A percentile compares a stretch with the other conserved stretches of the same genome.
Conservation (phyloP, 805 yeast genomes). For the Starmerella bombicola region DNA sequence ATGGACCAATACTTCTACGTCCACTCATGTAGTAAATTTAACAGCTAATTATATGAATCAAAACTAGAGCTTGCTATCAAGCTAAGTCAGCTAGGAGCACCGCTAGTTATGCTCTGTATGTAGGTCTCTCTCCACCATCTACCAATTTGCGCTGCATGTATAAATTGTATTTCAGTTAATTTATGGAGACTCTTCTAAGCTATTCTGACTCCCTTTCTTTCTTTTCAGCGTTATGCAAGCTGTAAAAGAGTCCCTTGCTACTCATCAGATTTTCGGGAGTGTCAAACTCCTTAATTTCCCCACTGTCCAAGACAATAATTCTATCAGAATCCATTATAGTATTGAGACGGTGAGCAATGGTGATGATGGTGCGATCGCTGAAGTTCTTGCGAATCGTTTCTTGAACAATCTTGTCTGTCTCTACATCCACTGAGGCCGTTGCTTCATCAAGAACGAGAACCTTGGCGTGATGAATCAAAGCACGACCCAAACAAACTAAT, state of each 20-base stretch:
- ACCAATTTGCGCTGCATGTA: neutral
- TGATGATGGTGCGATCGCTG: constrained; percentile 56
- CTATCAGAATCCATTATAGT: constrained; percentile 70
- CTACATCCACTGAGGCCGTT: constrained; percentile 68
- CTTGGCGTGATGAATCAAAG: constrained; percentile 54
- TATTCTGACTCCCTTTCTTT: constrained; percentile 3
- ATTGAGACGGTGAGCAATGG: constrained; percentile 75
- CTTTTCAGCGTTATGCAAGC: constrained; percentile 17
- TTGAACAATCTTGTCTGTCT: constrained; percentile 64
- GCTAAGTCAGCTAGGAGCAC: no score
- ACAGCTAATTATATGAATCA: no score
- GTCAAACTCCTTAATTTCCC: constrained; percentile 61
- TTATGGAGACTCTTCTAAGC: neutral
- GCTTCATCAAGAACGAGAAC: constrained; percentile 71
- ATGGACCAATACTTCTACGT: no score
- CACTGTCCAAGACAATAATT: constrained; percentile 57
- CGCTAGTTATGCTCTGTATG: neutral
- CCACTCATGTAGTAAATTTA: no score
- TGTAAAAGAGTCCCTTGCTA: constrained; percentile 19
- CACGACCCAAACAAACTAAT: constrained; percentile 65
- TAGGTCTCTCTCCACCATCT: neutral
- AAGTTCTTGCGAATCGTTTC: constrained; percentile 59
- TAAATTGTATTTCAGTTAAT: neutral
- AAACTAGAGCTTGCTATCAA: no score
- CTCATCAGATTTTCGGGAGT: constrained; percentile 33